These are phyloP conservation scores for Astrothelium subdiscretum DNA, from an alignment of 495 filamentous ascomycete genomes.

Conservation along the genomic window DNA sequence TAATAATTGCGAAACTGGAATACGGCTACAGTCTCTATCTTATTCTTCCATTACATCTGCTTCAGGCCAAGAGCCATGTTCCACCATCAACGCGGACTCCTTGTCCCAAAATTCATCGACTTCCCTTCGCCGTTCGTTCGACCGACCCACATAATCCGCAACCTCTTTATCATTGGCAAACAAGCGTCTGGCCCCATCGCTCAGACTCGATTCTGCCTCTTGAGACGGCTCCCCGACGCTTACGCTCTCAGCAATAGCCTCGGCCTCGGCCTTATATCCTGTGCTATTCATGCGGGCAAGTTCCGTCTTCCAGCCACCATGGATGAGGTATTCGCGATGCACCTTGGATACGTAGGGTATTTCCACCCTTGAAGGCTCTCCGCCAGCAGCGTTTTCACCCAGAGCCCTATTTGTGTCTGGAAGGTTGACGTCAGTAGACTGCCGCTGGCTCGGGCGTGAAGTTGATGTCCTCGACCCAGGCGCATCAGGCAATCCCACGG, in stretches of 20 bases:
- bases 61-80: conserved; percentile 4
- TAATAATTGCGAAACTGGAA: no score
- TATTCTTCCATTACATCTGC: conserved; percentile 13
- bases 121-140: not conserved
- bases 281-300: not conserved
- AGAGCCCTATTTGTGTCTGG: not conserved
- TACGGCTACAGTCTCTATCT: conserved; percentile 10
- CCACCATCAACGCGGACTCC: not conserved
- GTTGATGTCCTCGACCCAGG: no score
- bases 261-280: conserved; percentile 14
- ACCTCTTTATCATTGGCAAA: not conserved
- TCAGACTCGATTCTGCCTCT: not conserved
- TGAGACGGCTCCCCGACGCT: conserved; percentile 31
- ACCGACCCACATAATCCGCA: not conserved
- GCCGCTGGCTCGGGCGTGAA: no score
- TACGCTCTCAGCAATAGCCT: conserved; percentile 21
- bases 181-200: not conserved
- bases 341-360: not conserved
- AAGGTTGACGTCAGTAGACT: not conserved
- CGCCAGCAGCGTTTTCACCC: no score
- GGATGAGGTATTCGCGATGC: not conserved
- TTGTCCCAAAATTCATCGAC: no score
- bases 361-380: not conserved
- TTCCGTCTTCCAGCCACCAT: not conserved
- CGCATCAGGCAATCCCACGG: no score